These are phyloP conservation scores for Ganoderma resinaceum DNA, from an alignment of 1,284 basidiomycete species.

Conservation along the genomic window DNA sequence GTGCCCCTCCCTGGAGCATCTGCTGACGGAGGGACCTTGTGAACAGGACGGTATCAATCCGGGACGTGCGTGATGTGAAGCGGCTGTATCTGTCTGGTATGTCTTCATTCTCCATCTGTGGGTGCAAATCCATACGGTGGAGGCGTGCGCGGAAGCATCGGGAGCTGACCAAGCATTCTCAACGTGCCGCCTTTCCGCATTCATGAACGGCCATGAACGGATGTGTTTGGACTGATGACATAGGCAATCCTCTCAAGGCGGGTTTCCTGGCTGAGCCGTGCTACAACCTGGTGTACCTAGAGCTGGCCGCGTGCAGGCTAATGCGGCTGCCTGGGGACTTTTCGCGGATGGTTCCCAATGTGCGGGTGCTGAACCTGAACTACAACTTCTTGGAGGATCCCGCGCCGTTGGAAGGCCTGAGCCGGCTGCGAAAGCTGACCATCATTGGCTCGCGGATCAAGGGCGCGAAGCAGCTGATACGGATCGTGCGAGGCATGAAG, in stretches of 20 bases:
- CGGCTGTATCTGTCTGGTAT: constrained; percentile 93
- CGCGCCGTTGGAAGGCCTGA: constrained; percentile 73
- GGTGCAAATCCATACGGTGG: constrained; percentile 16
- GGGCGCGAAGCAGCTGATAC: constrained; percentile 73
- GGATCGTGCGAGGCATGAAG: constrained; percentile 72
- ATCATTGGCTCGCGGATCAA: constrained; percentile 86
- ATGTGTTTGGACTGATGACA: constrained; percentile 23
- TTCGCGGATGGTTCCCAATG: constrained; percentile 77
- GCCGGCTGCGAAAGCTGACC: constrained; percentile 80
- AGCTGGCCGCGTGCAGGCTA: constrained; percentile 91
- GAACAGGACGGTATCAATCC: constrained; percentile 54
- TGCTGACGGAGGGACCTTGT: background rate
- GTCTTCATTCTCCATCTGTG: constrained; percentile 36
- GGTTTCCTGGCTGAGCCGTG: constrained; percentile 67
- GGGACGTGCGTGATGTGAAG: constrained; percentile 89
- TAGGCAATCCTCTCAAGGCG: constrained; percentile 54
- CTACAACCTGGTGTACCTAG: constrained; percentile 93
- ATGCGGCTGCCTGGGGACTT: constrained; percentile 77
- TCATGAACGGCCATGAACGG: constrained; percentile 10
- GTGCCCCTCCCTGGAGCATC: background rate
- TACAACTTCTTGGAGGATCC: constrained; percentile 91
- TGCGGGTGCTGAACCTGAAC: constrained; percentile 93
- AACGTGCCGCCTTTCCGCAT: constrained; percentile 13
- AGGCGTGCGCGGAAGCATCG: constrained; percentile 19
- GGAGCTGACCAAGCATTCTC: constrained; percentile 29